Conservation (phyloP, 148 eudicot species). For the Rhododendron mucronatum region DNA sequence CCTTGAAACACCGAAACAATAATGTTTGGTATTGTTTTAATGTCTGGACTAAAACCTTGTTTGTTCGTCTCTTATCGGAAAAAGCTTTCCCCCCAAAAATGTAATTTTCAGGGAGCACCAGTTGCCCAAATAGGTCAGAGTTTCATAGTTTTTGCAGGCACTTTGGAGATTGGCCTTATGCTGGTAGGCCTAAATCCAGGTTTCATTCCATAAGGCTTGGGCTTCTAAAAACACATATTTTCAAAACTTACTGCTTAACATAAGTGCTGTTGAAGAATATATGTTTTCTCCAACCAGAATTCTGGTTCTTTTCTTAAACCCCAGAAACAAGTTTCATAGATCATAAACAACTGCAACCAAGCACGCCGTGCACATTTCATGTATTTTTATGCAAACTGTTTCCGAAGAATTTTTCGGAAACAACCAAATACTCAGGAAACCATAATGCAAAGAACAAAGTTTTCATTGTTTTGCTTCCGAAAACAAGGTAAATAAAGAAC, state of each 20-base stretch:
- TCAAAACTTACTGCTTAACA: not conserved
- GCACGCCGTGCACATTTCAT: not conserved
- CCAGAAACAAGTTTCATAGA: not conserved
- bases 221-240: not conserved
- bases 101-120: too few species aligned
- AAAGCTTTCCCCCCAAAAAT: too few species aligned
- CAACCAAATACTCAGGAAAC: not conserved
- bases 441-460: not conserved
- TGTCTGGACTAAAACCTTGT: not conserved
- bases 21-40: not conserved
- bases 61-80: not conserved
- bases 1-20: constrained; percentile 30
- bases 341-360: not conserved
- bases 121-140: too few species aligned
- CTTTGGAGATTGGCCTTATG: not conserved
- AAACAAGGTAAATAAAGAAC: not conserved
- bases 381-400: not conserved
- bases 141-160: not conserved
- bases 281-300: not conserved
- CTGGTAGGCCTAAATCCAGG: not conserved
- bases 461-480: not conserved
- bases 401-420: not conserved
- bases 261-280: not conserved
- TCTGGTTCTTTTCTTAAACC: not conserved
- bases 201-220: not conserved